Evolutionary conservation across 2,329 filamentous ascomycete genomes (phyloP), one percentile per base, ranked within the genome.

Genomic region (Diaporthe vaccinii): DNA sequence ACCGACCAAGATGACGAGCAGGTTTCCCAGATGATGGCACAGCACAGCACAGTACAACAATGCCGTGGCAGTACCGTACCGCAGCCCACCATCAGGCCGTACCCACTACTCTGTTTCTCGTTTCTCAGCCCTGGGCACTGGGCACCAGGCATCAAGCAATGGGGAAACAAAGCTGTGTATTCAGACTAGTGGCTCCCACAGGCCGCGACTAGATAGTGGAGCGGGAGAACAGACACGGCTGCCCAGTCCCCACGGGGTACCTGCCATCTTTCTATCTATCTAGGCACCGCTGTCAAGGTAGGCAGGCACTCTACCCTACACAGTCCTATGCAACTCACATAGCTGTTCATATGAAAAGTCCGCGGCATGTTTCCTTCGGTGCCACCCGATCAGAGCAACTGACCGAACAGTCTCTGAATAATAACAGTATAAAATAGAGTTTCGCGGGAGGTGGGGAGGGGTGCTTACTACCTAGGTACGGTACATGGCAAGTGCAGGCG

Each of bases 51-150:
- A 6, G 25, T 55, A 55, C 51, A 9, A 31, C 51, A 28, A 55
- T 55, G n/a, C 53, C 5, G 53, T 34, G 53, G 44, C 53, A 57
- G 53, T 34, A 57, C 53, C 6, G 53, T 57, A 31, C 28, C 44
- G 44, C 44, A 22, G 41, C 20, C 15, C 44, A 49, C 20, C 17
- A 20, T 22, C 55, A 39, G 55, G 31, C 31, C n/a, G 55, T 68
- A 36, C 22, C 44, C 28, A 49, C 20, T 10, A 9, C 22, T 39
- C 28, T 39, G 44, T 68, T 53, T 68, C 46, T 53, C 34, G 46
- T 53, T 53, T 53, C 62, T 53, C 46, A 69, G 46, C 34, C 65
- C 65, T 69, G 59, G 25, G 22, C 59, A 62, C 65, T 69, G 59
- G 25, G 22, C 59, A 62, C 39, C 14, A 17, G 58, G 36, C 36